These are phyloP conservation scores for Fusarium dimerum DNA, from an alignment of 2,329 filamentous ascomycete genomes.

Conservation along the genomic window DNA sequence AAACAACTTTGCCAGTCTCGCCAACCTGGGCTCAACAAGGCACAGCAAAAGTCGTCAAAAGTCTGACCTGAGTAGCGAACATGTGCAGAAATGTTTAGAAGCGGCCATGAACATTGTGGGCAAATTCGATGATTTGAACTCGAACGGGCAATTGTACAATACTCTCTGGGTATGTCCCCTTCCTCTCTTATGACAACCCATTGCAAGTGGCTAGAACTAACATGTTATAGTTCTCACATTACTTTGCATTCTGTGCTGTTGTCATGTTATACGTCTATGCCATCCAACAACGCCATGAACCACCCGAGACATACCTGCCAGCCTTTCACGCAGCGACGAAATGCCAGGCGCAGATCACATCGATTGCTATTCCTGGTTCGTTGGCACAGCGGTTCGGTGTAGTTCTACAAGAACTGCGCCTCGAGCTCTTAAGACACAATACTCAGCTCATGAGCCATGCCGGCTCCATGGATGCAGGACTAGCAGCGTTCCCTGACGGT, in stretches of 20 bases:
- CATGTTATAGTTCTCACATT: constrained; percentile 37
- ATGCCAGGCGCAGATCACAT: constrained; percentile 42
- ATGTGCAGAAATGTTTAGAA: constrained; percentile 36
- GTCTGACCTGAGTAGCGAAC: constrained; percentile 15
- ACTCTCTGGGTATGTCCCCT: constrained; percentile 7
- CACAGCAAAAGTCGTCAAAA: constrained; percentile 25
- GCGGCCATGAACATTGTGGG: constrained; percentile 43
- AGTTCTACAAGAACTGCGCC: constrained; percentile 39
- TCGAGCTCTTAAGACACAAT: constrained; percentile 29
- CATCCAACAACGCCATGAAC: constrained; percentile 38
- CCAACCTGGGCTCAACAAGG: constrained; percentile 4
- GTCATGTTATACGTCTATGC: constrained; percentile 47
- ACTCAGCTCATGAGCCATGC: constrained; percentile 6
- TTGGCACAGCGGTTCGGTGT: constrained; percentile 43
- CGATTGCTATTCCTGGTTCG: constrained; percentile 39
- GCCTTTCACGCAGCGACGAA: constrained; percentile 40
- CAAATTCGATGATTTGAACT: constrained; percentile 34
- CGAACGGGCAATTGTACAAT: constrained; percentile 8
- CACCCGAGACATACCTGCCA: constrained; percentile 28
- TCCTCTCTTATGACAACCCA: constrained; percentile 38
- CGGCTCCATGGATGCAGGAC: neutral
- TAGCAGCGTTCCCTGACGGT: neutral
- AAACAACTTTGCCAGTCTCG: constrained; percentile 33
- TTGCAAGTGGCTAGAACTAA: constrained; percentile 33
- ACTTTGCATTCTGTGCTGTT: constrained; percentile 47